Percentiles rank a stretch among this genome's conserved stretches.
Evolutionary conservation across 176 grass and related monocot genomes (phyloP).

Genomic region (Avena insularis): DNA sequence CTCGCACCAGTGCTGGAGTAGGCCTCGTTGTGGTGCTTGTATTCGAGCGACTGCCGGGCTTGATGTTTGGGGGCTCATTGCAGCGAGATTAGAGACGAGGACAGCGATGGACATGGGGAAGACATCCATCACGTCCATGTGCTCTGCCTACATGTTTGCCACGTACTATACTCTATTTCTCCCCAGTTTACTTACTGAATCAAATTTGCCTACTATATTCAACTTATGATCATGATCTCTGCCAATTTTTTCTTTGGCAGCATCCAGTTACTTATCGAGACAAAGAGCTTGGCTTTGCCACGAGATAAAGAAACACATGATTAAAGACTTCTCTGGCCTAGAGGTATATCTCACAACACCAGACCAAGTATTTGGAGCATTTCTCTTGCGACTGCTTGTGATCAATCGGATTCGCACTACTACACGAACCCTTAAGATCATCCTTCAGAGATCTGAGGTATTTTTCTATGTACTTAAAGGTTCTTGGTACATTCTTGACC

Average conservation of each 20-base stretch:
- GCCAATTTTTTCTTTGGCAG: neutral
- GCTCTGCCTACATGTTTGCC: neutral
- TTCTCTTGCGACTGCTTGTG: neutral
- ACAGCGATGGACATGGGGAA: neutral
- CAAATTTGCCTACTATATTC: neutral
- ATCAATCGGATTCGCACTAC: neutral
- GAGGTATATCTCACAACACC: neutral
- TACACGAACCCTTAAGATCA: neutral
- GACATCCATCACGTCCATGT: neutral
- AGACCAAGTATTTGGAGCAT: neutral
- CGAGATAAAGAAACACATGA: slow-evolving; percentile 5
- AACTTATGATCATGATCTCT: neutral
- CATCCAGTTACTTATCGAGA: neutral
- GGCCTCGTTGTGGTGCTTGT: neutral
- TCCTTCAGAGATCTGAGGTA: neutral
- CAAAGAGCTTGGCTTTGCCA: neutral
- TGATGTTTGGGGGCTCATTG: neutral
- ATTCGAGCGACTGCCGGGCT: neutral
- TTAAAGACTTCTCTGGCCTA: neutral
- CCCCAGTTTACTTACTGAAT: neutral
- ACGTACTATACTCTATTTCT: neutral
- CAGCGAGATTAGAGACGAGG: neutral
- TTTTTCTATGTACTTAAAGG: neutral
- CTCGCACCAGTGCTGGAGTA: neutral
- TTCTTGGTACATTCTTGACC: no score